Base-by-base conservation (phyloP, 768 basidiomycete species). In the Porphyrellus cyaneotinctus region DNA sequence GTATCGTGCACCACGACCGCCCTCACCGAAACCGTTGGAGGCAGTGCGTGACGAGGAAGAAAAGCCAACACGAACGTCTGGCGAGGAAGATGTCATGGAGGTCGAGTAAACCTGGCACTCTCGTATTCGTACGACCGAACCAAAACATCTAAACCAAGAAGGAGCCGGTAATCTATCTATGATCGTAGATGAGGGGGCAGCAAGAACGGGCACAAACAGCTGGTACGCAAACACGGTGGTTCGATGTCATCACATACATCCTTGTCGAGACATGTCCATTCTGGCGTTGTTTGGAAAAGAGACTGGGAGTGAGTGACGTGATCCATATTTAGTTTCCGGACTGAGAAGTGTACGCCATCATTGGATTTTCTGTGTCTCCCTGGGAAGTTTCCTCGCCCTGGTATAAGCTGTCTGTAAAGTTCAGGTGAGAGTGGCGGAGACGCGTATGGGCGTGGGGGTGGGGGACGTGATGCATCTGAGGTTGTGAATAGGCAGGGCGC, bases 401-500 rank as follows among this genome's bases (percentile, higher is more conserved):
- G 50, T 76, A 74, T 51, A 73, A 63, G 22, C 61, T 56, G 49
- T 73, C 72, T n/a, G 74, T 60, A 52, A 78, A 78, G 60, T 73
- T 74, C 37, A 83, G 57, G 53, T 77, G 74, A 4, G 79, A 76
- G 60, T 84, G 83, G 57, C 85, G 87, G 56, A 87, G 85, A 31
- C 85, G 79, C 0, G 87, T 83, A 59, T 89, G 87, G 0, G 86
- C 85, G 52, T 88, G 87, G 2, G 87, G 85, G 57, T 88, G 87
- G 2, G 87, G 85, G 41, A 89, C 85, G 57, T 88, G 88, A 60
- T 89, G 87, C 84, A 90, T 86, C 62, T 80, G 84, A 22, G 75
- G 63, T 6, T 75, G 64, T 14, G 78, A 69, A 63, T 84, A 88
- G 17, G 84, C 79, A n/a, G 81, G 70, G 49, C 78, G 81, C 26